These are phyloP conservation scores for Cutaneotrichosporon dermatis DNA, from an alignment of 1,284 basidiomycete species.

Conservation along the genomic window DNA sequence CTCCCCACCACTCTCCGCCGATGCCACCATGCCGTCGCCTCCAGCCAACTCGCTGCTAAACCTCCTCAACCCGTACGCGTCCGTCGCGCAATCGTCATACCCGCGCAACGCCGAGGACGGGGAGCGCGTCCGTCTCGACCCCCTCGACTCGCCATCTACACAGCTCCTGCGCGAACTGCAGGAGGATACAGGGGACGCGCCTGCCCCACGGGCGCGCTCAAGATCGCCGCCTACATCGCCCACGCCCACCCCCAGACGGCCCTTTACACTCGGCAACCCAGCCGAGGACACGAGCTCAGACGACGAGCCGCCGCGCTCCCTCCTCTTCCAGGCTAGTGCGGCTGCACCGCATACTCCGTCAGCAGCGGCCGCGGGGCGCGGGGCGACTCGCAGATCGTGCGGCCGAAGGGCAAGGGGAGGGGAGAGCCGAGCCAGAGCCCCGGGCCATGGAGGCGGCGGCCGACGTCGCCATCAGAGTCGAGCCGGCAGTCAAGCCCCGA, in stretches of 20 bases:
- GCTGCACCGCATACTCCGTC: no score
- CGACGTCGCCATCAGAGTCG: slow-evolving; percentile 6
- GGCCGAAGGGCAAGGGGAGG: not conserved
- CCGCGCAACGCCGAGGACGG: slow-evolving; percentile 48
- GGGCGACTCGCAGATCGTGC: not conserved
- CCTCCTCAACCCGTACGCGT: slow-evolving; percentile 73
- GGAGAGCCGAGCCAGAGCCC: not conserved
- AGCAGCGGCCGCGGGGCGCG: not conserved
- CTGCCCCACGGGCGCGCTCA: not conserved
- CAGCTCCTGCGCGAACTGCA: slow-evolving; percentile 40
- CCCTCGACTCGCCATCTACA: slow-evolving; percentile 39
- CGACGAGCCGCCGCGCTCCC: slow-evolving; percentile 31
- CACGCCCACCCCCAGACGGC: slow-evolving; percentile 20
- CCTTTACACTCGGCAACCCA: slow-evolving; percentile 1
- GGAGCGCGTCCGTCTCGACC: not conserved
- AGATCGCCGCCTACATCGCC: slow-evolving; percentile 11
- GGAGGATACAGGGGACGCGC: slow-evolving; percentile 3
- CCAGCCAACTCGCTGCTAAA: slow-evolving; percentile 58
- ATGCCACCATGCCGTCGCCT: slow-evolving; percentile 14
- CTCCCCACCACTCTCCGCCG: no score
- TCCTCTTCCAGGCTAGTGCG: slow-evolving; percentile 27
- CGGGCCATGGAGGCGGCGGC: slow-evolving; percentile 17
- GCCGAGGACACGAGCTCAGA: slow-evolving; percentile 18
- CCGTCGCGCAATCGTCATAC: slow-evolving; percentile 63
- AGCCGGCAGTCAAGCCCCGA: slow-evolving; percentile 5